Base-by-base conservation (phyloP, 2,329 filamentous ascomycete species). In the Calonectria pauciramosa region DNA sequence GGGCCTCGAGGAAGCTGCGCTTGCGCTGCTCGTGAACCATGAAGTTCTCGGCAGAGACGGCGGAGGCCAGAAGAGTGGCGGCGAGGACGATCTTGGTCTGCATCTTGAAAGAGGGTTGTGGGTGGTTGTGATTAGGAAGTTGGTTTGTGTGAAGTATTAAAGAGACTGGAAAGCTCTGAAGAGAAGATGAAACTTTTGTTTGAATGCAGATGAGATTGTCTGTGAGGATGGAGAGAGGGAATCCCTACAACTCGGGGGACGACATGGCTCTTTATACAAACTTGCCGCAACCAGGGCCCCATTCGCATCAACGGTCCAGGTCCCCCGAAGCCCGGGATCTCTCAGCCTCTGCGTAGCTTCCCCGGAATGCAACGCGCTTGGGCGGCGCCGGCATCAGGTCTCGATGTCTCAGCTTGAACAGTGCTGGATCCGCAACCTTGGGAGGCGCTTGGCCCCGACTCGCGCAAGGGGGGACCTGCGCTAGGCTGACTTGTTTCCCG, bases 1-100 rank as follows among this genome's bases (percentile, higher is more conserved):
- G 83, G 10, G 82, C 79, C 2, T 77, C 54, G 64, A 82, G 69
- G 60, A 20, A 63, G 56, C 77, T 77, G 70, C 79, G 81, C 74
- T 78, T 78, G 78, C 81, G 76, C 69, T 81, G 76, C 47, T 80
- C 78, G 64, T 83, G 79, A n/a, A 78, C 75, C 76, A 82, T 79
- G 78, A 81, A 80, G 77, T 82, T 79, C 69, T 73, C 47, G 71
- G 80, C 76, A 63, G 78, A 77, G 20, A 78, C 77, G 75, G 81
- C 82, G 6, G 82, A 72, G 56, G 80, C 77, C 68, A 81, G 74
- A 73, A 84, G 76, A 60, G 78, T 74, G 64, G 78, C 73, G 51
- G 79, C 72, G 76, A 83, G 41, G 75, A 81, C 28, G 66, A 82
- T 72, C 72, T 77, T 78, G 79, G 81, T 77, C 74, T 79, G 79